Conservation (phyloP, 2,329 filamentous ascomycete genomes). For the Calonectria hongkongensis region DNA sequence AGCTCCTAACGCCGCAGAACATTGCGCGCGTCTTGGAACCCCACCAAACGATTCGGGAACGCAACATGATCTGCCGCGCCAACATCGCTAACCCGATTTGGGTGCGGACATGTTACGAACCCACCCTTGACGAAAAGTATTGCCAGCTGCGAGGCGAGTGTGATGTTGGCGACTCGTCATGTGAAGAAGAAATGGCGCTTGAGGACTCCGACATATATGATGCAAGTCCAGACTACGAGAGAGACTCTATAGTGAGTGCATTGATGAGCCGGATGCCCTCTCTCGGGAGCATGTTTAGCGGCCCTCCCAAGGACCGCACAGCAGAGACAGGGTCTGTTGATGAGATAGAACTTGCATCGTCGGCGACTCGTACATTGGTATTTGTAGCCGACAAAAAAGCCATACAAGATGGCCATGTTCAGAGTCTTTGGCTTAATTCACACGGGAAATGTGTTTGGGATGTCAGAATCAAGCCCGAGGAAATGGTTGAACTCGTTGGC, state of each 20-base stretch:
- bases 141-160: constrained; percentile 1
- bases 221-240: not conserved
- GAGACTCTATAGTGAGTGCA: not conserved
- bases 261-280: constrained; percentile 13
- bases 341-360: not conserved
- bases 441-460: constrained; percentile 5
- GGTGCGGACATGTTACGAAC: constrained; percentile 10
- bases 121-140: constrained; percentile 4
- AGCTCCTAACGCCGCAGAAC: not conserved
- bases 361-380: not conserved
- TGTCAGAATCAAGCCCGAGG: not conserved
- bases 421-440: not conserved
- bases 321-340: not conserved
- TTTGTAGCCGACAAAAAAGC: constrained; percentile 2
- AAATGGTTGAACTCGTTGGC: not conserved
- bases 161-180: not conserved
- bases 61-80: constrained; percentile 1
- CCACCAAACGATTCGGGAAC: constrained; percentile 8
- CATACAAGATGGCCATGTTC: not conserved
- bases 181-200: constrained; percentile 6
- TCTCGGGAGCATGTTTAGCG: not conserved
- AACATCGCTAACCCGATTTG: not conserved
- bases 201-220: constrained; percentile 2
- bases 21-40: constrained; percentile 13
- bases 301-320: not conserved